phyloP scores from a whole-genome alignment of 257 asterid genomes.

The Phtheirospermum japonicum region DNA sequence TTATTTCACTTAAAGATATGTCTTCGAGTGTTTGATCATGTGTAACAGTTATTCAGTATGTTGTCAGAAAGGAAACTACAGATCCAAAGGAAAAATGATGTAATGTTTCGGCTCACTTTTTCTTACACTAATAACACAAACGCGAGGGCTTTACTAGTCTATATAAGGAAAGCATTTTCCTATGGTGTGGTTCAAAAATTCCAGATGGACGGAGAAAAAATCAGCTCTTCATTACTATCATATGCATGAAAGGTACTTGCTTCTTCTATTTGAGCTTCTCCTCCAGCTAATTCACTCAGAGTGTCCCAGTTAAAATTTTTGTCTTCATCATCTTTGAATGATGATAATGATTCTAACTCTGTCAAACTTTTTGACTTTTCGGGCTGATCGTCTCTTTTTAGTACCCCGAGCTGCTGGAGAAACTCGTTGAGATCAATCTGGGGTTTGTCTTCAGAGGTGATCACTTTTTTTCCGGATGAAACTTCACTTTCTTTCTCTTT shows the following conservation, averaged over 20 bases:
- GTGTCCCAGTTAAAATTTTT: constrained; percentile 72
- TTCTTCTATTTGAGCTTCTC: constrained; percentile 49
- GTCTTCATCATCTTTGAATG: constrained; percentile 37
- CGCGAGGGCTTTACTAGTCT: constrained; percentile 24
- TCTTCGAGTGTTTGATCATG: not conserved
- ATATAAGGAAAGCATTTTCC: constrained; percentile 18
- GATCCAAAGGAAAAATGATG: not conserved
- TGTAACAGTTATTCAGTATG: not conserved
- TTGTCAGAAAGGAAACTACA: not conserved
- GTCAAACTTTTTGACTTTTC: constrained; percentile 31
- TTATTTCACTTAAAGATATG: constrained; percentile 3
- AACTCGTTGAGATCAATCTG: constrained; percentile 92
- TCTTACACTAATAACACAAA: constrained; percentile 25
- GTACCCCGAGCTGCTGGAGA: constrained; percentile 81
- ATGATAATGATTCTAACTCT: constrained; percentile 39
- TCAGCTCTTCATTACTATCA: constrained; percentile 52
- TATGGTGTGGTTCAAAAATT: constrained; percentile 38
- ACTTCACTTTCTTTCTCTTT: constrained; percentile 40
- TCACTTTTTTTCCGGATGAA: constrained; percentile 30
- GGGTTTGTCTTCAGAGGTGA: constrained; percentile 55
- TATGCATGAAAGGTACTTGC: constrained; percentile 37
- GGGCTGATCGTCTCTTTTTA: constrained; percentile 51
- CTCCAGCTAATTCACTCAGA: constrained; percentile 56
- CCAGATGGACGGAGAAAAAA: constrained; percentile 59
- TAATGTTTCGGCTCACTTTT: not conserved